These are phyloP conservation scores for Allantophomopsis cytisporea DNA, from an alignment of 2,329 filamentous ascomycete species.

Conservation along the genomic window DNA sequence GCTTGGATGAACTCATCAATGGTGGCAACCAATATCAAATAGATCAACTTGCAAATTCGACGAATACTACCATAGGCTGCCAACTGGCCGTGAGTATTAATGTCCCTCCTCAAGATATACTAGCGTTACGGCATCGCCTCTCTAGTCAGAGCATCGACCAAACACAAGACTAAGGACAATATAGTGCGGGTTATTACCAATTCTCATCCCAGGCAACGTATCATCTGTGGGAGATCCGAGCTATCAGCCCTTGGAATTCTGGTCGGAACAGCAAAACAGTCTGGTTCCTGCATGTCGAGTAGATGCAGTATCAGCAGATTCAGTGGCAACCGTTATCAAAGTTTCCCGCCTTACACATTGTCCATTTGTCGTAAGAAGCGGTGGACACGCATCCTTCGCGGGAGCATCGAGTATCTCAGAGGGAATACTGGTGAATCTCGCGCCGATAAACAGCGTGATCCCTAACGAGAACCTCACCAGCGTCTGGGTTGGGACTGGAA, in stretches of 20 bases:
- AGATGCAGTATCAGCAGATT: neutral
- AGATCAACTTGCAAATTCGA: neutral
- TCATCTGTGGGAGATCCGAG: neutral
- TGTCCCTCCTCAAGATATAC: neutral
- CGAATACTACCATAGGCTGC: neutral
- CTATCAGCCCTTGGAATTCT: neutral
- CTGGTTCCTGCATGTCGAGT: neutral
- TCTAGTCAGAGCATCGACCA: neutral
- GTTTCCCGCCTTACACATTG: constrained; percentile 1
- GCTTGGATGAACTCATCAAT: neutral
- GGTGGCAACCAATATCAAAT: neutral
- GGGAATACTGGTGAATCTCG: constrained; percentile 8
- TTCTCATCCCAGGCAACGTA: neutral
- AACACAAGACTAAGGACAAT: neutral
- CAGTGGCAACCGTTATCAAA: neutral
- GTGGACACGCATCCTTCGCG: constrained; percentile 18
- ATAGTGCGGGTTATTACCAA: neutral
- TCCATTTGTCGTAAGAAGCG: constrained; percentile 22
- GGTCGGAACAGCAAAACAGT: neutral
- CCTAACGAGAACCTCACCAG: constrained; percentile 3
- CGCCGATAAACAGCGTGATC: constrained; percentile 3
- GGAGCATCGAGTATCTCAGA: constrained; percentile 6
- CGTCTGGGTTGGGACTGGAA: constrained; percentile 6
- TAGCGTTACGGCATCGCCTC: neutral
- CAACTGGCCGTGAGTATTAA: neutral